Conservation (phyloP, 1,139 yeast genomes). For the Nakaseomyces nivariensis region DNA sequence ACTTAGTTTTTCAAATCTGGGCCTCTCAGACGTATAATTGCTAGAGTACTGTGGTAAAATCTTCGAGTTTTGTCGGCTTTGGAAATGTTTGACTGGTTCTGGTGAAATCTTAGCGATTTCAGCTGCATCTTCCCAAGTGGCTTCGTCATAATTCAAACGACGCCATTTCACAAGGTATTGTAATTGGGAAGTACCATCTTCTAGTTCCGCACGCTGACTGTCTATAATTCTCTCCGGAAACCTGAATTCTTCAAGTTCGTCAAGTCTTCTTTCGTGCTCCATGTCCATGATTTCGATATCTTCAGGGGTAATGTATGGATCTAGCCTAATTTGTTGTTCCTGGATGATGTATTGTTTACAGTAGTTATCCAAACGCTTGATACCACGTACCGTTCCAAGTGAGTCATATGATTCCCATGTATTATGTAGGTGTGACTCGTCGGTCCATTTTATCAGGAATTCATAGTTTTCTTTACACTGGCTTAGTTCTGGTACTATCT, state of each 20-base stretch:
- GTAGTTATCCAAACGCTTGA: constrained; percentile 82
- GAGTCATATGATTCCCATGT: constrained; percentile 78
- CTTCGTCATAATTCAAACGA: constrained; percentile 84
- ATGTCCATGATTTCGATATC: constrained; percentile 90
- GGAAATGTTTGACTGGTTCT: constrained; percentile 71
- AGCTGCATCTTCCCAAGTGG: constrained; percentile 95
- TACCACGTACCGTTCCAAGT: constrained; percentile 48
- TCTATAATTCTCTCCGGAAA: constrained; percentile 86
- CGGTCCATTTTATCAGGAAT: constrained; percentile 78
- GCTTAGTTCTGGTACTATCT: constrained; percentile 32
- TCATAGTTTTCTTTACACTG: constrained; percentile 53
- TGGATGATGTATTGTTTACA: constrained; percentile 58
- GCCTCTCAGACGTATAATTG: constrained; percentile 66
- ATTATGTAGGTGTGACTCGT: constrained; percentile 83
- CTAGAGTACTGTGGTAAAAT: constrained; percentile 78
- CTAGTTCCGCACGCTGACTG: constrained; percentile 59
- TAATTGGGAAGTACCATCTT: constrained; percentile 55
- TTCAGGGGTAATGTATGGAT: constrained; percentile 75
- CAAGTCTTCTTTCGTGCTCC: constrained; percentile 75
- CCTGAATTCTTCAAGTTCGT: constrained; percentile 74
- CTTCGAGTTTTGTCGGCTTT: constrained; percentile 70
- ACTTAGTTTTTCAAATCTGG: constrained; percentile 77
- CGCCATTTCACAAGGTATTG: constrained; percentile 91
- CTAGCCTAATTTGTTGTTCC: constrained; percentile 68
- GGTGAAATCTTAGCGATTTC: constrained; percentile 81